Evolutionary conservation across 805 yeast genomes (phyloP), one percentile per base, ranked within the genome.

Genomic region (Hanseniaspora osmophila): DNA sequence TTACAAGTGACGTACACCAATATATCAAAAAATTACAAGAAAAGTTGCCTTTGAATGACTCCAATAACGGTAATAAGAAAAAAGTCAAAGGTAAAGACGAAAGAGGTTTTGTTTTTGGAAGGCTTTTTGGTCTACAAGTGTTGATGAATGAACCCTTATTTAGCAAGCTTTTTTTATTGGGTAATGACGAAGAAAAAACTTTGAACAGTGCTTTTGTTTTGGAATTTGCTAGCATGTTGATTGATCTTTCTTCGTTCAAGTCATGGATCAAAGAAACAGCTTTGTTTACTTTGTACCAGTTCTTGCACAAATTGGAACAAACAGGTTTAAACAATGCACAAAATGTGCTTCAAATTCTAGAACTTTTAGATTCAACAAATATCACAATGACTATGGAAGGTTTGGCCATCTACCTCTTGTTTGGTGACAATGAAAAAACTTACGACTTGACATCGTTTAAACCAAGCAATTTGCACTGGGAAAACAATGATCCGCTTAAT

Each of bases 261-360:
- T 74, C 84, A 1, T 88, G 96, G 96, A 73, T 88, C 38, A 68
- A 94, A 49, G 96, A 90, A 61, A 77, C 94, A 3, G 70, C 85
- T 37, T 69, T 84, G 54, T 84, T 70, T 55, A 82, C 94, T 1
- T 65, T 88, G 41, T 75, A 72, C 52, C 78, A 74, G 44, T 69
- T 81, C 2, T 52, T 76, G n/a, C 52, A 52, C 43, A 57, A 56
- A 43, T 44, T 58, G 9, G 39, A 50, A 40, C 58, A 53, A 10
- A 56, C 48, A 35, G 27, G 27, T 7, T 59, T 53, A 10, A 50
- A 48, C 37, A 22, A 47, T 1, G 48, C 51, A 1, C 52, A 52
- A 1, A 48, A 53, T 12, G 45, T 60, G 1, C 43, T 51, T 5
- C 52, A 58, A 3, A 52, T 74, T 1, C 61, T 84, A 44, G 56